phyloP scores from a whole-genome alignment of 768 basidiomycete species.

The Epithele typhae region DNA sequence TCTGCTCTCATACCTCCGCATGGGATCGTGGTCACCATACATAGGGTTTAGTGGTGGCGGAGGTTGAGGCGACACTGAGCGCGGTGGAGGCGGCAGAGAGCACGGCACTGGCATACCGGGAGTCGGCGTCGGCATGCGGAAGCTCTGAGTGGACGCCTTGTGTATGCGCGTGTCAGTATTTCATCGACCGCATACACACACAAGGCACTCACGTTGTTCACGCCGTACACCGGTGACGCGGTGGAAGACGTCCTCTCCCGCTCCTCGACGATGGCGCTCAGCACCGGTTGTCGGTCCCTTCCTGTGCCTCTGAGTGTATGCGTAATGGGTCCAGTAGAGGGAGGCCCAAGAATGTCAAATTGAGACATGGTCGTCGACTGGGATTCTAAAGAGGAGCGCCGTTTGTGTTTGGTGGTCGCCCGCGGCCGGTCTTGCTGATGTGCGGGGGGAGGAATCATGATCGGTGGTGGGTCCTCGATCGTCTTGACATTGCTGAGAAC shows the following conservation, averaged over 20 bases:
- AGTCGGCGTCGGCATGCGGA: conserved; percentile 11
- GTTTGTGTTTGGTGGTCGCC: conserved; percentile 32
- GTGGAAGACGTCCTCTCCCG: conserved; percentile 18
- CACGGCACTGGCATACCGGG: conserved; percentile 10
- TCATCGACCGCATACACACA: background rate
- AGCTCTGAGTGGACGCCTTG: conserved; percentile 7
- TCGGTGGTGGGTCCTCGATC: conserved; percentile 29
- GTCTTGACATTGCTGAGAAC: conserved; percentile 22
- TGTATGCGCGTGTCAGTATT: background rate
- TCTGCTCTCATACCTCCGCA: conserved; percentile 1
- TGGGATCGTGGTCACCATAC: conserved; percentile 6
- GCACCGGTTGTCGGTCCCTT: conserved; percentile 32
- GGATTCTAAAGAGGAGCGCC: conserved; percentile 46
- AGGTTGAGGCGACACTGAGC: conserved; percentile 7
- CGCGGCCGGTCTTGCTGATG: conserved; percentile 7
- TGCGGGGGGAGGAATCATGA: conserved; percentile 33
- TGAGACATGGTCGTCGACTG: conserved; percentile 51
- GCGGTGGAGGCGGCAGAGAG: conserved; percentile 3
- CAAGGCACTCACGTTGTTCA: conserved; percentile 5
- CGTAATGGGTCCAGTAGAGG: conserved; percentile 19
- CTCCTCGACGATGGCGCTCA: conserved; percentile 48
- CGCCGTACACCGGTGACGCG: conserved; percentile 10
- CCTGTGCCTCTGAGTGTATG: conserved; percentile 14
- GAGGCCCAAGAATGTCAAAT: conserved; percentile 48
- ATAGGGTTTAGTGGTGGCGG: conserved; percentile 3